These are phyloP conservation scores for Trichoderma aggressivum DNA, from an alignment of 2,329 filamentous ascomycete genomes.

Conservation along the genomic window DNA sequence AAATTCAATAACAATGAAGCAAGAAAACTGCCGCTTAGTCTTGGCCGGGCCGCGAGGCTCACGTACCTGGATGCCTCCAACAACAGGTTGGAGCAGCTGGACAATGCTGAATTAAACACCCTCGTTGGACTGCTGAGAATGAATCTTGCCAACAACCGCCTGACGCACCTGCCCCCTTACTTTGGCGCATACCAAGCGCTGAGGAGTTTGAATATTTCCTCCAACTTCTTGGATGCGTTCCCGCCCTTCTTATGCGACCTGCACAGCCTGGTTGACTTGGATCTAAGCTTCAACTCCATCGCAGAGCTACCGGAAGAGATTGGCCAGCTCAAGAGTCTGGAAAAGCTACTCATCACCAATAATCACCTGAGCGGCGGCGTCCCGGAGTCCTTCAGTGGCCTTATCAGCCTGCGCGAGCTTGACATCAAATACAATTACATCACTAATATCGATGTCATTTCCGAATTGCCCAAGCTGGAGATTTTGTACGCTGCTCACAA, in stretches of 20 bases:
- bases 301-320: conserved; percentile 72
- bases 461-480: conserved; percentile 80
- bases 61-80: conserved; percentile 94
- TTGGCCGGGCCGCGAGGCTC: conserved; percentile 74
- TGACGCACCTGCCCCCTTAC: conserved; percentile 73
- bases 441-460: conserved; percentile 81
- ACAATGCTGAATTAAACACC: conserved; percentile 75
- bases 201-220: conserved; percentile 85
- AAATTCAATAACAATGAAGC: conserved; percentile 95
- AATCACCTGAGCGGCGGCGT: conserved; percentile 79
- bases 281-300: conserved; percentile 95
- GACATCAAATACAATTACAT: conserved; percentile 94
- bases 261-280: conserved; percentile 81
- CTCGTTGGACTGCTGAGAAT: conserved; percentile 78
- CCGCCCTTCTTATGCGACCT: conserved; percentile 82
- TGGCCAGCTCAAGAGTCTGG: conserved; percentile 72
- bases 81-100: conserved; percentile 83
- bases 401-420: conserved; percentile 79
- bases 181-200: conserved; percentile 78
- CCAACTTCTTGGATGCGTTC: conserved; percentile 83
- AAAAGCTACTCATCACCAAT: conserved; percentile 92
- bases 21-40: conserved; percentile 75
- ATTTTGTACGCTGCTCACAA: conserved; percentile 91
- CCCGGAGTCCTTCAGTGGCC: conserved; percentile 66
- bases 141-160: conserved; percentile 88